Evolutionary conservation across 331 rosid genomes (phyloP).

Genomic region (Malus hybrid): DNA sequence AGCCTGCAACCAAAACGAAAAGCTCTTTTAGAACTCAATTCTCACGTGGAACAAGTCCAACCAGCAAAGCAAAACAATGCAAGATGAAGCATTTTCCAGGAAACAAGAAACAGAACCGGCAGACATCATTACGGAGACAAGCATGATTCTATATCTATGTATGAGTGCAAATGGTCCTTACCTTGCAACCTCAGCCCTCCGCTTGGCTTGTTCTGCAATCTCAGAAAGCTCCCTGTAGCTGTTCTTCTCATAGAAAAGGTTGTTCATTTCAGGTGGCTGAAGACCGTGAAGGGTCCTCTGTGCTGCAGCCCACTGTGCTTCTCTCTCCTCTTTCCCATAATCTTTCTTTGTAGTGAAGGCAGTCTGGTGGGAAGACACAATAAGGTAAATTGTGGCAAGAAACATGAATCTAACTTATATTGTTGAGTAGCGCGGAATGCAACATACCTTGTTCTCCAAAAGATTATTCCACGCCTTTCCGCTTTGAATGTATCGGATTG

Average conservation of each 20-base stretch:
- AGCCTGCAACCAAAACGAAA: conserved; percentile 49
- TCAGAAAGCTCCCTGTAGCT: conserved; percentile 92
- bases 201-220: conserved; percentile 96
- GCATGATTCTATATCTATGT: neutral
- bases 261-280: conserved; percentile 77
- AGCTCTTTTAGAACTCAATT: neutral
- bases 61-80: too few species aligned
- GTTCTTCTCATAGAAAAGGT: conserved; percentile 60
- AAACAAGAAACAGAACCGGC: neutral
- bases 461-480: conserved; percentile 97
- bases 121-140: neutral
- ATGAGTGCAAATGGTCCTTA: conserved; percentile 8
- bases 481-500: conserved; percentile 72
- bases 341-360: conserved; percentile 97
- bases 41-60: too few species aligned
- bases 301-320: conserved; percentile 98
- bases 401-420: neutral
- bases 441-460: conserved; percentile 85
- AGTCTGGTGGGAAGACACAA: conserved; percentile 44
- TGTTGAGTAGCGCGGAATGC: neutral
- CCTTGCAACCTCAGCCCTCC: conserved; percentile 99
- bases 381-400: neutral
- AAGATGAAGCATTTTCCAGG: neutral
- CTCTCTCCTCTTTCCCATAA: conserved; percentile 94
- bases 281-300: conserved; percentile 95